These are phyloP conservation scores for Epichloe typhina DNA, from an alignment of 2,329 filamentous ascomycete species.

Conservation along the genomic window DNA sequence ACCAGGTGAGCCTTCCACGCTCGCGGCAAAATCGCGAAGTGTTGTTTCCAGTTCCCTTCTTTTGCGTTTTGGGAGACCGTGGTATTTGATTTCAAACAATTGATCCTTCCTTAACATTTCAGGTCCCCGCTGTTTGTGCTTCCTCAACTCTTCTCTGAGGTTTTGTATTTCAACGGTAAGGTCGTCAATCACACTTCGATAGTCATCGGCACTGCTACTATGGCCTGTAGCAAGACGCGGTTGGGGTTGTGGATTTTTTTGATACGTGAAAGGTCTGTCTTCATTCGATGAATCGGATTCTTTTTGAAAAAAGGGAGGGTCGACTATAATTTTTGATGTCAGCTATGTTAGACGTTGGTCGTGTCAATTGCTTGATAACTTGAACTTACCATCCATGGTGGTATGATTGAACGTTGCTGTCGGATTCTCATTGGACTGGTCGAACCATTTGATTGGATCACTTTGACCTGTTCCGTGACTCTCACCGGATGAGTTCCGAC, in stretches of 20 bases:
- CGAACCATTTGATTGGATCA: constrained; percentile 42
- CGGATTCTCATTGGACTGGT: constrained; percentile 37
- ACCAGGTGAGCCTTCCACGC: constrained; percentile 38
- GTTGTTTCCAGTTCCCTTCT: constrained; percentile 65
- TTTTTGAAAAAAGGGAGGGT: constrained; percentile 43
- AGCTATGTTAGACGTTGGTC: background rate
- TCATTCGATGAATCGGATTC: constrained; percentile 39
- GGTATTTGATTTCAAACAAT: constrained; percentile 71
- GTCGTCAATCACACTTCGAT: constrained; percentile 74
- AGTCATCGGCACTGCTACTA: constrained; percentile 59
- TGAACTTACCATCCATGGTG: constrained; percentile 34
- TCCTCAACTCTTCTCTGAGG: constrained; percentile 58
- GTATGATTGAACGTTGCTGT: constrained; percentile 27
- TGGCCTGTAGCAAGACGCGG: constrained; percentile 24
- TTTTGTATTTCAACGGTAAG: constrained; percentile 74
- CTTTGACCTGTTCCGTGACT: constrained; percentile 35
- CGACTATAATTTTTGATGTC: constrained; percentile 19
- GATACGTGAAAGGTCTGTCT: constrained; percentile 18
- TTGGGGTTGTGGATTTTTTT: constrained; percentile 12
- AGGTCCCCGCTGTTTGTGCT: constrained; percentile 54
- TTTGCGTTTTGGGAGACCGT: constrained; percentile 58
- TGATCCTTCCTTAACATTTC: constrained; percentile 60
- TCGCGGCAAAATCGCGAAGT: constrained; percentile 56
- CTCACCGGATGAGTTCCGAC: constrained; percentile 33
- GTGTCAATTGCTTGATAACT: background rate